Conservation (phyloP, 164 flowering plant genomes). For the Sedum album region DNA sequence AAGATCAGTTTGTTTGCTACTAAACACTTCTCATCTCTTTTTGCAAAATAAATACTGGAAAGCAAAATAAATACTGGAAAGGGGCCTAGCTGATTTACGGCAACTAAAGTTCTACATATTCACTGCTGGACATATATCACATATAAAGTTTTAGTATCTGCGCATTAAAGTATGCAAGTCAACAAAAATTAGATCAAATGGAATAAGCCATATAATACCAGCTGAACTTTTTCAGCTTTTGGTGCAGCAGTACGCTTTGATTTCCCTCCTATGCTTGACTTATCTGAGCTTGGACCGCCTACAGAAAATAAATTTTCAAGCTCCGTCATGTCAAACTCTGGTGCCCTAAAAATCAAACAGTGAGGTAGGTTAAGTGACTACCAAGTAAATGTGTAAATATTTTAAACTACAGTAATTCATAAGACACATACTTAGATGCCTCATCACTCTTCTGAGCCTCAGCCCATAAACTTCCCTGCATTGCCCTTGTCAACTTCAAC, state of each 20-base stretch:
- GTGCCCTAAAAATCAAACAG: slow-evolving; percentile 52
- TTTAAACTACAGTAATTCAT: not conserved
- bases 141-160: not conserved
- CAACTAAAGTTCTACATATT: too few species aligned
- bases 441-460: slow-evolving; percentile 40
- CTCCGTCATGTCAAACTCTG: slow-evolving; percentile 90
- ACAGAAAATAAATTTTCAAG: slow-evolving; percentile 88
- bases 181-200: not conserved
- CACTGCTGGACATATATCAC: not conserved
- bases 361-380: not conserved
- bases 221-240: slow-evolving; percentile 77
- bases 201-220: slow-evolving; percentile 72
- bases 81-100: too few species aligned
- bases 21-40: not conserved
- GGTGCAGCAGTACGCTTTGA: slow-evolving; percentile 40
- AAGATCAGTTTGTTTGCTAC: not conserved
- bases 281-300: slow-evolving; percentile 50
- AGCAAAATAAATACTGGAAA: too few species aligned
- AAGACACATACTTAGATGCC: slow-evolving; percentile 26
- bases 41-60: not conserved
- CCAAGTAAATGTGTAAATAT: not conserved
- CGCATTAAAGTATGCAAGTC: not conserved
- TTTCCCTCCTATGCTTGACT: slow-evolving; percentile 37
- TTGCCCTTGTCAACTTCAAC: slow-evolving; percentile 40
- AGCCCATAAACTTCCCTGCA: slow-evolving; percentile 51